Evolutionary conservation across 2,329 filamentous ascomycete species (phyloP).

Genomic region (Fonsecaea monophora): DNA sequence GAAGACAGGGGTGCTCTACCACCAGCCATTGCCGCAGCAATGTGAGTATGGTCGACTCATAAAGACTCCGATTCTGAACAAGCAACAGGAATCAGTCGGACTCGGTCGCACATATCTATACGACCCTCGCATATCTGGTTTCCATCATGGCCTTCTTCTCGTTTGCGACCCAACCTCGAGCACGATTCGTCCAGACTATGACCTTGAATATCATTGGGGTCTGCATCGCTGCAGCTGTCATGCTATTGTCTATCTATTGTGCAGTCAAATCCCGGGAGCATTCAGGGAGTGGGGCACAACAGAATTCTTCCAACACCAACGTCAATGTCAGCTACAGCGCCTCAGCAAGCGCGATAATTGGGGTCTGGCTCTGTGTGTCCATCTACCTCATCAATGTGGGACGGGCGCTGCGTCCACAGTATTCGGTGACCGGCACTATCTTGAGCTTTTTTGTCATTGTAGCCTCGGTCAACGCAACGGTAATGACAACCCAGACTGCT

Average conservation of each 20-base stretch:
- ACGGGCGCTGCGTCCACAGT: conserved; percentile 69
- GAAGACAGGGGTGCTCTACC: neutral
- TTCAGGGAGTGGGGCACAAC: conserved; percentile 48
- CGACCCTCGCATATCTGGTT: conserved; percentile 63
- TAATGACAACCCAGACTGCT: neutral
- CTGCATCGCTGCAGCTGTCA: conserved; percentile 62
- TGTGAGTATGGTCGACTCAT: neutral
- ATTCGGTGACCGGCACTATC: neutral
- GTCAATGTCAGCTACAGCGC: conserved; percentile 64
- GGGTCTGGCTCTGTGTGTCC: conserved; percentile 72
- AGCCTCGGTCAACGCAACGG: neutral
- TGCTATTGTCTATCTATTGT: conserved; percentile 69
- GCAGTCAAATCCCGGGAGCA: conserved; percentile 68
- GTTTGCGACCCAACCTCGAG: conserved; percentile 70
- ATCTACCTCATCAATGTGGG: conserved; percentile 71
- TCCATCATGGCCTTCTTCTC: conserved; percentile 70
- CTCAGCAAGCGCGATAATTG: conserved; percentile 72
- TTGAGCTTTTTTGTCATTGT: conserved; percentile 10
- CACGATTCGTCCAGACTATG: conserved; percentile 74
- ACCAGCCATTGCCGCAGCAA: neutral
- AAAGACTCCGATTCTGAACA: neutral
- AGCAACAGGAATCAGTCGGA: conserved; percentile 3
- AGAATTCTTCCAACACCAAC: conserved; percentile 33
- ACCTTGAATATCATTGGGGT: conserved; percentile 60
- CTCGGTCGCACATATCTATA: neutral